These are phyloP conservation scores for Pinus taeda DNA, from an alignment of 75 land plant genomes.

Conservation along the genomic window DNA sequence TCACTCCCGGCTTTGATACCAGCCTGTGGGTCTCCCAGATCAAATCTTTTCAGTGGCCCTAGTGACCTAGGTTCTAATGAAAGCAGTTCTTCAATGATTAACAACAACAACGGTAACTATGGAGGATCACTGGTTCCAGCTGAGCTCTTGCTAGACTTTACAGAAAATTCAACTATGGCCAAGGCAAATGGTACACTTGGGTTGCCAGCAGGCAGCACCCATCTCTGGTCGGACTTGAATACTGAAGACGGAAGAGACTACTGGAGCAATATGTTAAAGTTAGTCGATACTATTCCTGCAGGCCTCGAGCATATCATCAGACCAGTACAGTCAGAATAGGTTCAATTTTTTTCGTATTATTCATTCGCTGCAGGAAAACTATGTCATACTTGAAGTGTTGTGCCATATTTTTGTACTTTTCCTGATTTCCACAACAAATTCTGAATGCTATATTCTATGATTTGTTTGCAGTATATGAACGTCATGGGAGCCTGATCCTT, in stretches of 20 bases:
- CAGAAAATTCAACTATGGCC: not conserved
- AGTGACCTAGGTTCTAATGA: not conserved
- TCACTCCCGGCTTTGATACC: constrained; percentile 7
- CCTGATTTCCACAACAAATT: not conserved
- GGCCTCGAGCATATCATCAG: constrained; percentile 5
- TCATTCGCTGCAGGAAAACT: not conserved
- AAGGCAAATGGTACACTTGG: not conserved
- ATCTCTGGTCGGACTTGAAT: not conserved
- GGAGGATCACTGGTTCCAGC: not conserved
- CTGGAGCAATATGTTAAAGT: constrained; percentile 11
- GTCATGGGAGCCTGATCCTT: not conserved
- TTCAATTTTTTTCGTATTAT: not conserved
- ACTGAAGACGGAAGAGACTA: constrained; percentile 5
- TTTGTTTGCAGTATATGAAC: not conserved
- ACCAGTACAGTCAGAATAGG: not conserved
- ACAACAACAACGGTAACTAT: too few relatives aligned
- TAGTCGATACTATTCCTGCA: not conserved
- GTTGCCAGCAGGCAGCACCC: not conserved
- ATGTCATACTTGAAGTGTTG: not conserved
- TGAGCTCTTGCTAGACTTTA: constrained; percentile 2
- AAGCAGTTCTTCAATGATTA: not conserved
- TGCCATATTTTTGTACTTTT: not conserved
- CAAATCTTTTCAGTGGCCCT: not conserved
- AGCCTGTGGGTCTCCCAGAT: not conserved
- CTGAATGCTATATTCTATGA: not conserved